Conservation (phyloP, 2,329 filamentous ascomycete species). For the Alternaria sp. region DNA sequence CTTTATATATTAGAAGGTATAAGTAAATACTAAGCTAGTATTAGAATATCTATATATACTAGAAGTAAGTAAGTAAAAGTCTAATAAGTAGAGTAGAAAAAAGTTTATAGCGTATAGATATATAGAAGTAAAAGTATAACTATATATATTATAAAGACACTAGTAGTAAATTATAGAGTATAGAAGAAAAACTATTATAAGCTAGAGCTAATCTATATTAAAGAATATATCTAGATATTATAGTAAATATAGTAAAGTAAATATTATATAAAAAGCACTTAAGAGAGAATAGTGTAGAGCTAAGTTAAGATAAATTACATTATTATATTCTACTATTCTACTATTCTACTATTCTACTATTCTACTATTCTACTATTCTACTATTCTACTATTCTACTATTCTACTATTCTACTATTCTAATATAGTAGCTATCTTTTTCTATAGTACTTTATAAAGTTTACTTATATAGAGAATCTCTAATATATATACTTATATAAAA, state of each 20-base stretch:
- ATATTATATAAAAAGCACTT: background rate
- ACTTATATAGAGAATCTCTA: background rate
- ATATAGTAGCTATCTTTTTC: background rate
- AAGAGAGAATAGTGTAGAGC: background rate
- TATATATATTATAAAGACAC: slow-evolving; percentile 9
- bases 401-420: background rate
- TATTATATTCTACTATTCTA: background rate
- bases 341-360: background rate
- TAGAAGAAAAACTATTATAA: background rate
- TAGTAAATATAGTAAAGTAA: background rate
- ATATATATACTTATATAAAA: slow-evolving; percentile 4
- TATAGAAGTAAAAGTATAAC: background rate
- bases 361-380: background rate
- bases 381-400: background rate
- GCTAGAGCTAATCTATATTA: background rate
- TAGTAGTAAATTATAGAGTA: slow-evolving; percentile 6
- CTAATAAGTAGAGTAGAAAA: background rate
- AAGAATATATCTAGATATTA: slow-evolving; percentile 1
- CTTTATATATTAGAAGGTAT: background rate
- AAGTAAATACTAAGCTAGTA: background rate
- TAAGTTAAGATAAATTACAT: background rate
- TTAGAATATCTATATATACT: slow-evolving; percentile 1
- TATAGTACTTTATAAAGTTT: background rate
- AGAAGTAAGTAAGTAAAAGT: background rate
- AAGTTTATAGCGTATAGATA: background rate